Evolutionary conservation across 495 filamentous ascomycete genomes (phyloP), one percentile per base, ranked within the genome.

Genomic region (Letharia lupina): DNA sequence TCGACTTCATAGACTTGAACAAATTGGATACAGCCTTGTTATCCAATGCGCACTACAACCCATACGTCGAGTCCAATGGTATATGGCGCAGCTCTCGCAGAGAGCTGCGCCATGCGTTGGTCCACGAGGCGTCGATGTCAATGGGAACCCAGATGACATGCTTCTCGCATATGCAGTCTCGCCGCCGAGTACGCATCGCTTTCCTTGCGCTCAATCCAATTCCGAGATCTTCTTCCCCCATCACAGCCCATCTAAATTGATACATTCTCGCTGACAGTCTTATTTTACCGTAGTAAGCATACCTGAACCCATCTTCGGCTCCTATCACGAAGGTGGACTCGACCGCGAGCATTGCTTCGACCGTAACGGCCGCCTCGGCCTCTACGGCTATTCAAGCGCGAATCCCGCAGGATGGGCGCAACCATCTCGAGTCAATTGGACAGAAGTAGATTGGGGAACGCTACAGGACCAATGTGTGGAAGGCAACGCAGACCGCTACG

Each of bases 341-440:
- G 78, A 83, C 63, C 71, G 70, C 4, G 63, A 75, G 39, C 67
- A 82, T 3, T 84, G 79, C 67, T 80, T 81, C 20, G 82, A 85
- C 68, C 78, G 82, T 3, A 80, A 80, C 67, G 73, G 76, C 16
- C 77, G 82, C 45, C 45, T 48, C 45, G 18, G 15, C 20, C 45
- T 9, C 20, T 48, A 48, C 45, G 45, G 45, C 45, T n/a, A 4
- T 48, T 48, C 45, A n/a, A 48, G 45, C 8, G 45, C 20, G 18
- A 48, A 20, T 9, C 9, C 45, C 16, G 18, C 20, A 48, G 45
- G 3, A n/a, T 20, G 16, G 18, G 18, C 18, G 20, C 45, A 20
- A n/a, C 45, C 45, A 48, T 20, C 45, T 48, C 45, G 20, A 20
- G 45, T 48, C 45, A 48, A 48, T n/a, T 48, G 45, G 45, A 48